Conservation (phyloP, 371 early-diverging fungal genomes). For the Mortierella sp. region DNA sequence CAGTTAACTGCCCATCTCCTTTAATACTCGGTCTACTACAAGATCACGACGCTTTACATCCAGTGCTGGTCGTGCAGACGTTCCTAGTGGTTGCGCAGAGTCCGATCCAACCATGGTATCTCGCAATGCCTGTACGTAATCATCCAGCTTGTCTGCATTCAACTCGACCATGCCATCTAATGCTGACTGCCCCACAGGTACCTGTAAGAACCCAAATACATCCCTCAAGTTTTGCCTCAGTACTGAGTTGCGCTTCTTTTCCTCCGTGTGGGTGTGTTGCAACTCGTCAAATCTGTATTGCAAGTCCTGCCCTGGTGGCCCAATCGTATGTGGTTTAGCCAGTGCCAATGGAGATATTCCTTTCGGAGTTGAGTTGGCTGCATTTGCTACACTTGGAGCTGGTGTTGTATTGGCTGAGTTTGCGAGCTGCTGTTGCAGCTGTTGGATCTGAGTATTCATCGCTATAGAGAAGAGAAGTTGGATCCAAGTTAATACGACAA, state of each 20-base stretch:
- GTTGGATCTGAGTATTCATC: constrained; percentile 20
- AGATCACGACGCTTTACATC: constrained; percentile 32
- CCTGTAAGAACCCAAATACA: constrained; percentile 35
- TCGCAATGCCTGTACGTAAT: constrained; percentile 44
- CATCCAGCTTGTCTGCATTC: constrained; percentile 31
- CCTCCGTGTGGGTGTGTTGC: constrained; percentile 29
- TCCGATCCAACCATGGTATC: constrained; percentile 32
- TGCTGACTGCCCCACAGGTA: constrained; percentile 19
- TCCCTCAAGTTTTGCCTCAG: constrained; percentile 35
- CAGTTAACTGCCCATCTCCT: constrained; percentile 14
- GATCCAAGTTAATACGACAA: background rate
- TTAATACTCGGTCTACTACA: constrained; percentile 43
- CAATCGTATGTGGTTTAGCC: constrained; percentile 11
- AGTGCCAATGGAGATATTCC: background rate
- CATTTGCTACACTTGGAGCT: background rate
- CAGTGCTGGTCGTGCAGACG: background rate
- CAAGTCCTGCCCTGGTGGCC: constrained; percentile 34
- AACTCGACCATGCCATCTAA: constrained; percentile 12
- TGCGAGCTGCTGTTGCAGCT: constrained; percentile 26
- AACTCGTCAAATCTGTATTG: constrained; percentile 34
- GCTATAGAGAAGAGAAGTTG: constrained; percentile 1
- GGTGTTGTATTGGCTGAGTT: constrained; percentile 1
- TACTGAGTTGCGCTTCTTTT: constrained; percentile 36
- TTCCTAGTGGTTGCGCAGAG: background rate
- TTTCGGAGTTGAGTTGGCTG: background rate